Evolutionary conservation across 352 stramenopile species (phyloP), one percentile per base, ranked within the genome.

Genomic region (Phytophthora vignae): DNA sequence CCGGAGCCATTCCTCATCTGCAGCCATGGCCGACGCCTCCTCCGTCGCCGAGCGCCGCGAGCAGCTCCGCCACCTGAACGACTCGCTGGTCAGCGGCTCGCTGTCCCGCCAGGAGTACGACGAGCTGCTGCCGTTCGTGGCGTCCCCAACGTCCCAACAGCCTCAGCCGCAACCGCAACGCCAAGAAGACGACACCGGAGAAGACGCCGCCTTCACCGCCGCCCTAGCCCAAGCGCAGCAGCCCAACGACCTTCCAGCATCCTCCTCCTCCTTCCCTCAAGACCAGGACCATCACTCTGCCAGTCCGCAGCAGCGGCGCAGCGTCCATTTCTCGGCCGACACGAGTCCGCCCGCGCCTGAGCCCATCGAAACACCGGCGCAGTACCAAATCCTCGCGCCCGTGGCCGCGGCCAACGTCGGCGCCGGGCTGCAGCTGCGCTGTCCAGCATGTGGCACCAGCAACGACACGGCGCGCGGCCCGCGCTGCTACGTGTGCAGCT

Each of bases 41-140:
- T 50, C 55, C 17, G 38, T 46, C 44, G 9, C 49, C 29, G 61
- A 78, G 54, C 68, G 60, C 54, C 69, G 66, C 52, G 61, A 76
- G 55, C 77, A 84, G 67, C 71, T 77, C 25, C 70, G 73, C 55
- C 69, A 58, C n/a, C 74, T 84, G 25, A 82, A 78, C 53, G 64
- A 78, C 59, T 78, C 77, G 27, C 53, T 84, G 11, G 21, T 80
- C 25, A 67, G 67, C 31, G 77, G 77, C 27, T 80, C 66, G 17
- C 19, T 84, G 21, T 70, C 71, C 36, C 74, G 73, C 21, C 74
- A 62, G 21, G 77, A 84, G 67, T 84, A 79, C 58, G 74, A 84
- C 54, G 74, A 84, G 42, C 68, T 84, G 42, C 66, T 76, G 57
- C 74, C 74, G 19, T 84, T 84, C 64, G 14, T 84, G n/a, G 40